Evolutionary conservation across 106 monocot genomes (phyloP).

Genomic region (Amphibolis antarctica): DNA sequence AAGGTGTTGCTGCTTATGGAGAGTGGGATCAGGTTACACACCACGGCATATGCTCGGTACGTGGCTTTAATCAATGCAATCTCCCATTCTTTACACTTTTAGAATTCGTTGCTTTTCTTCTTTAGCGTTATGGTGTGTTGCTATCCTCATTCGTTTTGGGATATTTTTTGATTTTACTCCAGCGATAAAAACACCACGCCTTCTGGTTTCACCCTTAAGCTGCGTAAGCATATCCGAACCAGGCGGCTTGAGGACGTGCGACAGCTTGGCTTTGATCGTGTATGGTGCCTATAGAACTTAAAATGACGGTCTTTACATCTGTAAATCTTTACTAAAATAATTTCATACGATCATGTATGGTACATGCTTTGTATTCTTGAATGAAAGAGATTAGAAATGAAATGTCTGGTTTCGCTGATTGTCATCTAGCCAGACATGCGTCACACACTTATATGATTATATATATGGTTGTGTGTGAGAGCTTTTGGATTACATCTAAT

Average conservation of each 20-base stretch:
- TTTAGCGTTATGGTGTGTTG: background rate
- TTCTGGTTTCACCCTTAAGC: conserved; percentile 93
- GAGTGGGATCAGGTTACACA: conserved; percentile 89
- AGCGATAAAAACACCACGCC: conserved; percentile 84
- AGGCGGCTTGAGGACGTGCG: conserved; percentile 95
- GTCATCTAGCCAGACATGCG: no score
- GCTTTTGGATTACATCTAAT: no score
- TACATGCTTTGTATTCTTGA: no score
- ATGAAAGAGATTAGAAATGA: no score
- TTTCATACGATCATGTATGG: background rate
- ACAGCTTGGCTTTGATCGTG: conserved; percentile 96
- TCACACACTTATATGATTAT: no score
- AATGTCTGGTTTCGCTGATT: no score
- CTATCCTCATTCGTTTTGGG: background rate
- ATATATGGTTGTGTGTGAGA: no score
- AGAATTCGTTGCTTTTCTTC: background rate
- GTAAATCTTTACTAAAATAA: no score
- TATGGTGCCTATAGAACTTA: conserved; percentile 17
- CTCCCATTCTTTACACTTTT: background rate
- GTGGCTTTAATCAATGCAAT: background rate
- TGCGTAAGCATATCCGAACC: conserved; percentile 83
- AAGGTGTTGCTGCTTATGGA: conserved; percentile 93
- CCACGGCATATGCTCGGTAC: conserved; percentile 76
- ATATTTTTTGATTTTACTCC: background rate
- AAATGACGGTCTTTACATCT: no score